phyloP scores from a whole-genome alignment of 1,284 basidiomycete species.

The Wolfiporia cocos region DNA sequence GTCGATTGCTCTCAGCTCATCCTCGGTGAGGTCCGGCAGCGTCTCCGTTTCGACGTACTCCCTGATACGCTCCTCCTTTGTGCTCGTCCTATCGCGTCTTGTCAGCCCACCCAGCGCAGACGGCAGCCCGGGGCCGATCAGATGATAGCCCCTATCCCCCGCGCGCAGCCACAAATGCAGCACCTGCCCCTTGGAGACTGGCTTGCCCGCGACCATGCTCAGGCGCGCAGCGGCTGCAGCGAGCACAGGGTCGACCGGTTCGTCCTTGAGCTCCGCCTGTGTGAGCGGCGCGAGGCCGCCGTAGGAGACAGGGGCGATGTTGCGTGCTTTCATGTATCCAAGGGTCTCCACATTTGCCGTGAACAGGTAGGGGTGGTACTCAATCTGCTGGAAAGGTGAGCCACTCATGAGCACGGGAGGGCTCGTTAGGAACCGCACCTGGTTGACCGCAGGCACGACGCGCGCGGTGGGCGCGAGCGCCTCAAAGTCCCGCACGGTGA shows the following conservation, averaged over 20 bases:
- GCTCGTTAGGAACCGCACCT: conserved; percentile 39
- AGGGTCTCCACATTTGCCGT: conserved; percentile 48
- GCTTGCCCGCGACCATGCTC: conserved; percentile 26
- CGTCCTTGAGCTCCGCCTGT: conserved; percentile 47
- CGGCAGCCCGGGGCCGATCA: conserved; percentile 33
- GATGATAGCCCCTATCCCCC: conserved; percentile 46
- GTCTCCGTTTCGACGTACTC: conserved; percentile 2
- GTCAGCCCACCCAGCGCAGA: not conserved
- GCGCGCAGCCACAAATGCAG: conserved; percentile 30
- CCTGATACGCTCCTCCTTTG: conserved; percentile 1
- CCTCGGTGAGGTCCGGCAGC: conserved; percentile 6
- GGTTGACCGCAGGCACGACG: conserved; percentile 70
- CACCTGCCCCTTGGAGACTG: conserved; percentile 27
- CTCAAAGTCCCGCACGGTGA: conserved; percentile 58
- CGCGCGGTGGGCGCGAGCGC: conserved; percentile 53
- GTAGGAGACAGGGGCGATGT: conserved; percentile 66
- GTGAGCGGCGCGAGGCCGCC: conserved; percentile 56
- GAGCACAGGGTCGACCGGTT: conserved; percentile 42
- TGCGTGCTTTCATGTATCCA: conserved; percentile 48
- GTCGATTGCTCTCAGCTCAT: conserved; percentile 7
- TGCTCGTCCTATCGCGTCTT: not conserved
- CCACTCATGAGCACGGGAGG: no score
- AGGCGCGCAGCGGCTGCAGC: conserved; percentile 11
- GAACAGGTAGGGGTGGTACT: conserved; percentile 77
- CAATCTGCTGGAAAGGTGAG: no score